phyloP scores from a whole-genome alignment of 306 rosid genomes.

The Castanea sativa region DNA sequence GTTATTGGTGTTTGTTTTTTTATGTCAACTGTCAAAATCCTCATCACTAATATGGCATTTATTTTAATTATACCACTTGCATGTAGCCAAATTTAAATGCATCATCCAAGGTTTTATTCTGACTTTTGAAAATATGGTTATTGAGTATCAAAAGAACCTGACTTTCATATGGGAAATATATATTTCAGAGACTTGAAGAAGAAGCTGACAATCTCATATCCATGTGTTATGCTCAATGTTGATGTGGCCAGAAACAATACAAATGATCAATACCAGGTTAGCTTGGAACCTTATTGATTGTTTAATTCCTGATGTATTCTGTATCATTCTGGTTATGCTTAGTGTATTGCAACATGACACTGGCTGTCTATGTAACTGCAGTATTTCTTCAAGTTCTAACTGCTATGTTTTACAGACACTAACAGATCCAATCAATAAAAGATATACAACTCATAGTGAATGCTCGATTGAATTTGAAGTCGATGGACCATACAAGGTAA shows the following conservation, averaged over 20 bases:
- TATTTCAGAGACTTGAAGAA: constrained; percentile 71
- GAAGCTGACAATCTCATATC: constrained; percentile 96
- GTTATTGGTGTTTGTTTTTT: constrained; percentile 4
- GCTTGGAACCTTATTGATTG: constrained; percentile 27
- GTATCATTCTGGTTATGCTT: constrained; percentile 11
- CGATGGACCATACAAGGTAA: constrained; percentile 99
- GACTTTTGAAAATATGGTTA: constrained; percentile 8
- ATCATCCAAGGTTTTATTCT: constrained; percentile 7
- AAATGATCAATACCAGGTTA: constrained; percentile 98
- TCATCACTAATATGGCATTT: neutral
- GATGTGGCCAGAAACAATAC: constrained; percentile 97
- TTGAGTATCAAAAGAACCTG: constrained; percentile 30
- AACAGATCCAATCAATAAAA: constrained; percentile 58
- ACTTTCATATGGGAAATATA: constrained; percentile 20
- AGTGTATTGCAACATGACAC: constrained; percentile 10
- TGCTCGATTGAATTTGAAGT: constrained; percentile 99
- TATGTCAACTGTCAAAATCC: constrained; percentile 1
- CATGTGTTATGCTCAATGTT: constrained; percentile 99
- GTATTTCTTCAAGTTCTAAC: constrained; percentile 27
- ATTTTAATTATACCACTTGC: constrained; percentile 13
- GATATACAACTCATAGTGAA: constrained; percentile 81
- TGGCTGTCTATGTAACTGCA: constrained; percentile 13
- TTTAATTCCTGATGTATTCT: constrained; percentile 22
- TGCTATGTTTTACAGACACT: constrained; percentile 63
- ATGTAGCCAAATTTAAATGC: neutral